Conservation (phyloP, 257 asterid genomes). For the Solanum stenotomum region DNA sequence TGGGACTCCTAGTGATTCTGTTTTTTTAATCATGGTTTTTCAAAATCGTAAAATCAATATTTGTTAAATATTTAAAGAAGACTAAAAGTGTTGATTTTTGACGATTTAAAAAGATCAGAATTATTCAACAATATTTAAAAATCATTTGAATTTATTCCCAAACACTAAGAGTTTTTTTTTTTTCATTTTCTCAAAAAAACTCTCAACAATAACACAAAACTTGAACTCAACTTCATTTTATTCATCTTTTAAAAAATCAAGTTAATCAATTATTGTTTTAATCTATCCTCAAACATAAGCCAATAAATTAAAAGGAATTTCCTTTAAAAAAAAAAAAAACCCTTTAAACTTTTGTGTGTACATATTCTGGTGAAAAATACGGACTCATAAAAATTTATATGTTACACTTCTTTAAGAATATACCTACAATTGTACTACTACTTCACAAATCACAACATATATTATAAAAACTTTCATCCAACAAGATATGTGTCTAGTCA, state of each 20-base stretch:
- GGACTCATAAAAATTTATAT: not conserved
- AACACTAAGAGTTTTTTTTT: not conserved
- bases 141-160: not conserved
- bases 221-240: not conserved
- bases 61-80: not conserved
- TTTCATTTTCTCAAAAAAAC: not conserved
- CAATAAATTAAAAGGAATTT: not conserved
- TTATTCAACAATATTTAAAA: not conserved
- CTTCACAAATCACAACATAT: not conserved
- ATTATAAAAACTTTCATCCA: not conserved
- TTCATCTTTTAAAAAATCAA: not conserved
- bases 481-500: not conserved
- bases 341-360: not conserved
- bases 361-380: not conserved
- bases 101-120: not conserved
- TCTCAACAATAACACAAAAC: not conserved
- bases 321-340: not conserved
- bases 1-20: not conserved
- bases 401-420: not conserved
- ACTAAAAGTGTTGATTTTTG: not conserved
- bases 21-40: too few species aligned
- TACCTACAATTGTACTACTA: not conserved
- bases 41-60: not conserved
- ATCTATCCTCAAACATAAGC: not conserved
- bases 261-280: not conserved